Conservation (phyloP, 495 filamentous ascomycete genomes). For the Penicilliopsis zonata region DNA sequence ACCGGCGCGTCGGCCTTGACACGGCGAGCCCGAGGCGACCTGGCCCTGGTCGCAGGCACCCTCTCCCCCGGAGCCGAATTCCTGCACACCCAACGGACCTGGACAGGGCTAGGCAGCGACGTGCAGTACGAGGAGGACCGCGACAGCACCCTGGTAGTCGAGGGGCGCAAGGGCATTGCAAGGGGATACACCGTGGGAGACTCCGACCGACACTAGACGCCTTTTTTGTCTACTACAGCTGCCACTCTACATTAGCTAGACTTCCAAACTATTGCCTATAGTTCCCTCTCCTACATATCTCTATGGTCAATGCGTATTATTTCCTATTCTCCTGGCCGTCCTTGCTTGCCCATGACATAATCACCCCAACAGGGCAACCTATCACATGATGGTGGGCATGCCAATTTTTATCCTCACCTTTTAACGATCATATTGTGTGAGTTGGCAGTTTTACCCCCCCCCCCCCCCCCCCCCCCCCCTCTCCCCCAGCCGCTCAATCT, state of each 20-base stretch:
- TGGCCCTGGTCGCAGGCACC: conserved; percentile 66
- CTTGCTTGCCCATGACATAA: not conserved
- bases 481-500: too few species aligned
- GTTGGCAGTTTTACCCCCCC: too few species aligned
- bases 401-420: not conserved
- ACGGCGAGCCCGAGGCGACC: conserved; percentile 51
- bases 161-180: conserved; percentile 81
- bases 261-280: too few species aligned
- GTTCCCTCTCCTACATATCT: too few species aligned
- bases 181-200: conserved; percentile 77
- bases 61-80: conserved; percentile 88
- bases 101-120: conserved; percentile 78
- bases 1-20: conserved; percentile 34
- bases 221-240: too few species aligned
- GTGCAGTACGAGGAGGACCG: conserved; percentile 53
- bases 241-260: too few species aligned
- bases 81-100: conserved; percentile 69
- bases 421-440: not conserved
- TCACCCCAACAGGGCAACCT: not conserved
- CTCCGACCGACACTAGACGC: conserved; percentile 22
- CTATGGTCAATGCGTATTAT: too few species aligned
- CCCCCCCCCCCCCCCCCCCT: too few species aligned
- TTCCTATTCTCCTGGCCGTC: not conserved
- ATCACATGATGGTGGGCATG: conserved; percentile 1
- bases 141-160: conserved; percentile 50